These are phyloP conservation scores for Heimioporus sp. DNA, from an alignment of 768 basidiomycete genomes.

Conservation along the genomic window DNA sequence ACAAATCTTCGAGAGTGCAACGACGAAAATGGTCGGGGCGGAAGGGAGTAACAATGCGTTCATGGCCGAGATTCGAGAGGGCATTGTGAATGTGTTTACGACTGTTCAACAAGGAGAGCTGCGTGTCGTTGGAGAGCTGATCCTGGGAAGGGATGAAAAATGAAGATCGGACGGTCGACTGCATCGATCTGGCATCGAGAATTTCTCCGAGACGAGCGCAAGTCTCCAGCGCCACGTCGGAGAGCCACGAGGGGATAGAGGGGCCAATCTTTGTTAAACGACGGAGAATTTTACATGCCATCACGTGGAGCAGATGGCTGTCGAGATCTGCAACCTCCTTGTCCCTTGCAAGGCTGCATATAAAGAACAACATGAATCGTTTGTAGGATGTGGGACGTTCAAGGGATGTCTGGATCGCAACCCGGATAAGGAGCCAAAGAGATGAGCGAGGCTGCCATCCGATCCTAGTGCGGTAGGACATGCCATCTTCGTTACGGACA, in stretches of 20 bases:
- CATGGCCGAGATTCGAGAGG: constrained; percentile 1
- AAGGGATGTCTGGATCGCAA: constrained; percentile 40
- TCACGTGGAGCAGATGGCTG: constrained; percentile 24
- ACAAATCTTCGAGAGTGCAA: constrained; percentile 9
- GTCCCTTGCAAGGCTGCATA: too few relatives aligned
- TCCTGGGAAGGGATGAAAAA: constrained; percentile 10
- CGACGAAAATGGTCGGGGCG: background rate
- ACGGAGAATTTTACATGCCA: constrained; percentile 20
- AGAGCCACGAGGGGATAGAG: constrained; percentile 30
- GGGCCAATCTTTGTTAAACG: constrained; percentile 15
- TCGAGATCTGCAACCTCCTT: too few relatives aligned
- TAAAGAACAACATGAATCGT: constrained; percentile 27
- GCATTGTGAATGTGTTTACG: constrained; percentile 25
- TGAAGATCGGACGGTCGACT: constrained; percentile 24
- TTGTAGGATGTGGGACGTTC: constrained; percentile 25
- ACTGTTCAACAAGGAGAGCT: constrained; percentile 31
- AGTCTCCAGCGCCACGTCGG: too few relatives aligned
- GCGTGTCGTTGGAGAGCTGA: constrained; percentile 34
- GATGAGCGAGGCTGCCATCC: too few relatives aligned
- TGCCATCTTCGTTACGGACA: background rate
- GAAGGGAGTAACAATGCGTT: constrained; percentile 11
- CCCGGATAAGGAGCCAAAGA: constrained; percentile 46
- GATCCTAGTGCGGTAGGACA: too few relatives aligned
- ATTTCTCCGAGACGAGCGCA: constrained; percentile 15
- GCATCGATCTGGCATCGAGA: constrained; percentile 34